These are phyloP conservation scores for Aureobasidium vineae DNA, from an alignment of 2,329 filamentous ascomycete species.

Conservation along the genomic window DNA sequence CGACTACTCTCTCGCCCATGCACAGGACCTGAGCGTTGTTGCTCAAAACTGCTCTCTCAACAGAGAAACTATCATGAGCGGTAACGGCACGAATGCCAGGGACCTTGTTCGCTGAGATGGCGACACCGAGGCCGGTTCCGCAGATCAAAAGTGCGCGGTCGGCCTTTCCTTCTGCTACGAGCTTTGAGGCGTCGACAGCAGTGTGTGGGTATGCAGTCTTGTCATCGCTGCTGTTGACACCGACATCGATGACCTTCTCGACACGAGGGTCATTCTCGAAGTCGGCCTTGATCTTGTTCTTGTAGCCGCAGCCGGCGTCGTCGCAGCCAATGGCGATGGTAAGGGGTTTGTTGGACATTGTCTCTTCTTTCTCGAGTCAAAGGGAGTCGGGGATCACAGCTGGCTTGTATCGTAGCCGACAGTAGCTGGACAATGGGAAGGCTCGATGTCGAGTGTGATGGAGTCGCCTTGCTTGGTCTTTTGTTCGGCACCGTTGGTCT, in stretches of 20 bases:
- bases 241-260: slow-evolving; percentile 68
- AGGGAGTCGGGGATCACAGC: slow-evolving; percentile 27
- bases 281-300: slow-evolving; percentile 71
- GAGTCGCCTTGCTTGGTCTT: slow-evolving; percentile 29
- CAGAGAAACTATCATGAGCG: slow-evolving; percentile 80
- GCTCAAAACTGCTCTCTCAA: slow-evolving; percentile 70
- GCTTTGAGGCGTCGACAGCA: slow-evolving; percentile 68
- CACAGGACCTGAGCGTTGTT: slow-evolving; percentile 87
- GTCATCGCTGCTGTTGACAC: slow-evolving; percentile 63
- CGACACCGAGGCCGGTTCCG: slow-evolving; percentile 82
- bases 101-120: slow-evolving; percentile 87
- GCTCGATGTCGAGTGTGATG: slow-evolving; percentile 26
- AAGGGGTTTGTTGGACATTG: slow-evolving; percentile 42
- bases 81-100: slow-evolving; percentile 83
- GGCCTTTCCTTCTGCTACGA: slow-evolving; percentile 61
- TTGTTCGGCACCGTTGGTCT: slow-evolving; percentile 38
- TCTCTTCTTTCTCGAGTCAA: not conserved
- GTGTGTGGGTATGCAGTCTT: slow-evolving; percentile 81
- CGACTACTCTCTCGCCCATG: slow-evolving; percentile 80
- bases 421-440: slow-evolving; percentile 30
- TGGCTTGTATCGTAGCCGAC: slow-evolving; percentile 38
- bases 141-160: slow-evolving; percentile 82
- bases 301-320: slow-evolving; percentile 75
- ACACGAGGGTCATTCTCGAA: slow-evolving; percentile 68
- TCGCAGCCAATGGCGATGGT: slow-evolving; percentile 64